phyloP scores from a whole-genome alignment of 139 green algal genomes.

The Closterium sp. region DNA sequence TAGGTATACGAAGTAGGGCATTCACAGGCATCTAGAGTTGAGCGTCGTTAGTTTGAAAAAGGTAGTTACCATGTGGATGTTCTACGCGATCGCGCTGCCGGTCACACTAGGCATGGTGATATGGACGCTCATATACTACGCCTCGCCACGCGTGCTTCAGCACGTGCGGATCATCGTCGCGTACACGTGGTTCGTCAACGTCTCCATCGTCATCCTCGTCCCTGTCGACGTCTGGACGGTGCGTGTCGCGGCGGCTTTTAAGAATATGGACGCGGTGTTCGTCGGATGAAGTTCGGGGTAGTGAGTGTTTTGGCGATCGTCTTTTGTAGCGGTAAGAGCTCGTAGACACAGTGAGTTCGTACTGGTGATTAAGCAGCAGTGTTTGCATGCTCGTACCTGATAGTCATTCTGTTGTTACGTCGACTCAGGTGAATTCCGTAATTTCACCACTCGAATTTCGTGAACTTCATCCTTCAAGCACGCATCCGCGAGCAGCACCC shows the following conservation, averaged over 20 bases:
- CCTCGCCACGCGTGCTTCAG: conserved; percentile 28
- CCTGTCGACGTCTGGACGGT: conserved; percentile 75
- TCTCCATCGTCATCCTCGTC: conserved; percentile 80
- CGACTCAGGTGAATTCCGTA: not conserved
- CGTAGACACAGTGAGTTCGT: not conserved
- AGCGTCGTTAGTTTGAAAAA: not conserved
- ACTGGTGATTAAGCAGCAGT: not conserved
- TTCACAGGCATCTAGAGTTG: not conserved
- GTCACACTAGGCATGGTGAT: conserved; percentile 42
- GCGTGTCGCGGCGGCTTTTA: not conserved
- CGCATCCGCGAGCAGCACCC: not conserved
- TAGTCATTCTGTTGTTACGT: not conserved
- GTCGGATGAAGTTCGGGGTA: not conserved
- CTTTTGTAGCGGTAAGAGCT: not conserved
- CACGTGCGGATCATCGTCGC: conserved; percentile 40
- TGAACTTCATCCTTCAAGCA: not conserved
- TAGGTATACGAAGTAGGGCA: not conserved
- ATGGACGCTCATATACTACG: conserved; percentile 37
- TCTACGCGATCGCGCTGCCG: conserved; percentile 37
- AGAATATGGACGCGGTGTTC: not conserved
- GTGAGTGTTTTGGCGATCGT: not conserved
- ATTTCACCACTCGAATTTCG: not conserved
- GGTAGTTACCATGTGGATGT: conserved; percentile 37
- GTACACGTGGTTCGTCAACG: conserved; percentile 79
- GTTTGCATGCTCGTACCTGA: not conserved